Evolutionary conservation across 345 rosid species (phyloP), one percentile per base, ranked within the genome.

Genomic region (Noccaea bulbosa): DNA sequence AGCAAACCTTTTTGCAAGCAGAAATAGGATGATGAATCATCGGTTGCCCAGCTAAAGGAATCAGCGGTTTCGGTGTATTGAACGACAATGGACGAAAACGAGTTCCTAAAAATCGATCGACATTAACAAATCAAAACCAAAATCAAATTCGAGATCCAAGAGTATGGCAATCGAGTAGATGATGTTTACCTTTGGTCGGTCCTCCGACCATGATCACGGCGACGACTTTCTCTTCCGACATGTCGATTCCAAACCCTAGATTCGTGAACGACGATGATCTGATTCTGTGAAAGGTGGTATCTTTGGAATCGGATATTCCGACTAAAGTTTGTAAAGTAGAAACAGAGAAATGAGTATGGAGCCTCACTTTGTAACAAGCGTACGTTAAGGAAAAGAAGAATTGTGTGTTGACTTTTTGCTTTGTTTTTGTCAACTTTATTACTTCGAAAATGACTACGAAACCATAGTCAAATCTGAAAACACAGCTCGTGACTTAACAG

Each of bases 171-270:
- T 69, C 8, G 39, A 44, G 30, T 37, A 35, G 8, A 47, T 40
- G 15, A 44, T 44, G 8, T 22, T 41, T 49, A 86, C 97, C 95
- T 91, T 87, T 88, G 39, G 97, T 88, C 50, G 97, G 94, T 11
- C 97, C 95, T 55, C 97, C 97, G 20, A 90, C 97, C 92, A 90
- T 83, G 77, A 90, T 90, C 73, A 90, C 95, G 56, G 92, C 97
- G 54, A 86, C 89, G 65, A 85, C 89, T 78, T 81, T 83, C 74
- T 85, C 94, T 50, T 70, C 83, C 5, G 85, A 62, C 65, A 69
- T 78, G 35, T 69, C 79, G 84, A 89, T 84, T 59, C 33, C 33
- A 16, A 70, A 37, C 12, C 38, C 65, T 43, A 33, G 43, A 41
- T 30, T 41, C 52, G 70, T 39, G 15, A 11, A 32, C 10, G 5